Evolutionary conservation across 768 basidiomycete species (phyloP).

Genomic region (Tylopilus sp.): DNA sequence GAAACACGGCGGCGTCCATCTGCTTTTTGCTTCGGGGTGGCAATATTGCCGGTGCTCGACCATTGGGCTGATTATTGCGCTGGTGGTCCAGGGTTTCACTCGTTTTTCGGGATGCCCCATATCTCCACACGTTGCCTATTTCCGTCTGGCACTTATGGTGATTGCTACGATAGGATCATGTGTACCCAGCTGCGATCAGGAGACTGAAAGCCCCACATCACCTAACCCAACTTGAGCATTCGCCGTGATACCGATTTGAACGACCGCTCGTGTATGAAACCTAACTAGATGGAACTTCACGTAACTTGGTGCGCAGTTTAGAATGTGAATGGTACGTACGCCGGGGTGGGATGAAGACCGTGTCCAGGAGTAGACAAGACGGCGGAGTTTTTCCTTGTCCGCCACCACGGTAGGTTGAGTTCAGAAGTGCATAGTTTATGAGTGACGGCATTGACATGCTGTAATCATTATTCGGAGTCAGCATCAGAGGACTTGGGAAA

Average conservation of each 20-base stretch:
- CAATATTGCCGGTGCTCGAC: background rate
- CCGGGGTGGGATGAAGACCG: background rate
- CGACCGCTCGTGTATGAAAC: background rate
- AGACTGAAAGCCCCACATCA: background rate
- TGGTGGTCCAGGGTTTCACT: background rate
- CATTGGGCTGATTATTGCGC: background rate
- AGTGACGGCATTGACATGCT: background rate
- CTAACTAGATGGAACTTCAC: background rate
- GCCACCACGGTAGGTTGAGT: background rate
- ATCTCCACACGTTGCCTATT: background rate
- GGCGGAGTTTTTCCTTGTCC: background rate
- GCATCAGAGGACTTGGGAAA: background rate
- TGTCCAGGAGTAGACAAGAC: background rate
- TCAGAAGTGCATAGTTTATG: background rate
- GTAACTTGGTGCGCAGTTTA: background rate
- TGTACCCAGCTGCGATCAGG: background rate
- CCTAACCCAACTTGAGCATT: background rate
- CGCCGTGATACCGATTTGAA: too few species aligned
- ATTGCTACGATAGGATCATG: background rate
- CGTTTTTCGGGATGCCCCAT: background rate
- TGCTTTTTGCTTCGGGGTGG: background rate
- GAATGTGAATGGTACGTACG: background rate
- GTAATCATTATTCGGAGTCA: background rate
- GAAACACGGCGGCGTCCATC: background rate
- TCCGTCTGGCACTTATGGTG: background rate